Evolutionary conservation across 495 filamentous ascomycete species (phyloP), one percentile per base, ranked within the genome.

Genomic region (Antarctomyces pellizariae): DNA sequence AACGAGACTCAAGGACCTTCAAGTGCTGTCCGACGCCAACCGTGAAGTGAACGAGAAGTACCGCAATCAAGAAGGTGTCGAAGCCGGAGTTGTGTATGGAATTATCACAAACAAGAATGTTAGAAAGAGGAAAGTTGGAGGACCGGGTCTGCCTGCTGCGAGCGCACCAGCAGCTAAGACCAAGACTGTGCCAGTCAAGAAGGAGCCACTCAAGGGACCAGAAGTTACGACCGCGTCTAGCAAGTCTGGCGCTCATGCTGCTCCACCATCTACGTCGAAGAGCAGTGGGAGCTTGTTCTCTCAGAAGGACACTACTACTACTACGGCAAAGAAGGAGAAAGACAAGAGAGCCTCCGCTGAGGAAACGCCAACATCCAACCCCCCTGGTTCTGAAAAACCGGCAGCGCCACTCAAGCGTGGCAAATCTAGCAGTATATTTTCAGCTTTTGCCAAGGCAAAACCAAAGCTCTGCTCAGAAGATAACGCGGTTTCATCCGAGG

Each of bases 361-460:
- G 7, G 47, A 47, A 19, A 42, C 41, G 5, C 35, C 44, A 5
- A 16, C 42, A 0, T 34, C 46, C 23, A 25, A 45, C n/a, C 30
- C 43, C 6, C 24, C 45, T 10, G 24, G 24, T 28, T 49, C 20
- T 29, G 5, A 29, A 16, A 59, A 57, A 32, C 40, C 24, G 26
- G 34, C 32, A 44, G 34, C 50, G 20, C 45, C 55, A 9, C 30
- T 62, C 7, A 77, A 78, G 43, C 59, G 59, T 10, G 64, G 70
- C 38, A n/a, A n/a, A n/a, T 51, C 57, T 38, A 60, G 64, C 9
- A 67, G 63, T 31, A 64, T 91, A 14, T 80, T 86, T 47, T 75
- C 71, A 37, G 74, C 80, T 1, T 90, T 90, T 44, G 74, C 78
- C 4, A 89, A 78, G 40, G 59, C 72, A 2, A 77, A 75, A 22